Evolutionary conservation across 495 filamentous ascomycete genomes (phyloP).

Genomic region (Aspergillus ellipticus): DNA sequence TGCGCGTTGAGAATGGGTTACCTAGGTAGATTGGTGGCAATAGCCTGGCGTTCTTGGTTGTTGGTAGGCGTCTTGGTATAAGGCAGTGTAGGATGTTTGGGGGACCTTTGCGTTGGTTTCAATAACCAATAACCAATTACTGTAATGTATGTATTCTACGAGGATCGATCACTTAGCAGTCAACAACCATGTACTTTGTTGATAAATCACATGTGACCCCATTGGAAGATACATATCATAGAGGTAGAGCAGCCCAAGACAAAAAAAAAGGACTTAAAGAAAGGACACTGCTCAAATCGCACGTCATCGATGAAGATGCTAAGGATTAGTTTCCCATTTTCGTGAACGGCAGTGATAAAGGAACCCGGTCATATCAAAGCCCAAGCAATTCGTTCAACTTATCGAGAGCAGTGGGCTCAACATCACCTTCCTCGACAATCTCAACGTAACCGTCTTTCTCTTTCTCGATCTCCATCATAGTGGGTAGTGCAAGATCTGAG

Average conservation of each 20-base stretch:
- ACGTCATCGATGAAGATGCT: neutral
- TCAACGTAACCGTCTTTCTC: slow-evolving; percentile 10
- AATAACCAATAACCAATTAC: too few relatives aligned
- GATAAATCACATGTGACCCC: neutral
- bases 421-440: slow-evolving; percentile 24
- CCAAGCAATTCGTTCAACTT: slow-evolving; percentile 21
- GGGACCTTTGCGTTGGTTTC: too few relatives aligned
- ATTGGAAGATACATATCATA: neutral
- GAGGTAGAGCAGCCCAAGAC: neutral
- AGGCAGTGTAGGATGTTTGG: neutral
- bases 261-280: neutral
- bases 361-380: neutral
- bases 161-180: too few relatives aligned
- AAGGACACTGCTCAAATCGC: neutral
- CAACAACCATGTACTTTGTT: neutral
- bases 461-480: neutral
- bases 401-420: slow-evolving; percentile 29
- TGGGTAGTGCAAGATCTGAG: slow-evolving; percentile 1
- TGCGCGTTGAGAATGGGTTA: too few relatives aligned
- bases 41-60: neutral
- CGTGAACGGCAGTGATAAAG: neutral
- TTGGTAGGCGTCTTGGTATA: neutral
- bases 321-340: too few relatives aligned
- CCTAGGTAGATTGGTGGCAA: neutral
- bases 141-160: too few relatives aligned